A percentile compares a stretch with the other conserved stretches of the same genome.
Conservation (phyloP, 108 stramenopile species). For the Conticribra guillardii region DNA sequence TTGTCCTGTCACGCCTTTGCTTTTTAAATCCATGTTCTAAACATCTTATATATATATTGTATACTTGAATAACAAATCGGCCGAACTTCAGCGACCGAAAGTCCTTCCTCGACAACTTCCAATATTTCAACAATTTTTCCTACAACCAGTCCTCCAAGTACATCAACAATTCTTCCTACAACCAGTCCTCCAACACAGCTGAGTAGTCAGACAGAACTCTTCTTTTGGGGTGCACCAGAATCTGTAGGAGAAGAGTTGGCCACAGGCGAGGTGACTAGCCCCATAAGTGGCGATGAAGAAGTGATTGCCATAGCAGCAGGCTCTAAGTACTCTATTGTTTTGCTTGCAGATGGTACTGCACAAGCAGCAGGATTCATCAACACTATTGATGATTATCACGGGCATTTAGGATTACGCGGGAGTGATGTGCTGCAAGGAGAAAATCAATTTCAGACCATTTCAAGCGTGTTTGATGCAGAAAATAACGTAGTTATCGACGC, state of each 20-base stretch:
- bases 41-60: too few relatives aligned
- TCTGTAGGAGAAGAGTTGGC: conserved; percentile 22
- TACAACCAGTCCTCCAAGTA: conserved; percentile 2
- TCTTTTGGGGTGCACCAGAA: conserved; percentile 44
- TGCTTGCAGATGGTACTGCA: conserved; percentile 40
- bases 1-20: too few relatives aligned
- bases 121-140: too few relatives aligned
- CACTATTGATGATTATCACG: conserved; percentile 44
- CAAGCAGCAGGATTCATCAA: conserved; percentile 46
- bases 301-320: conserved; percentile 39
- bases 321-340: conserved; percentile 40
- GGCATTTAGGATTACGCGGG: conserved; percentile 36
- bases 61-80: too few relatives aligned
- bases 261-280: conserved; percentile 15
- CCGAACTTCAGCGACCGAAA: too few relatives aligned
- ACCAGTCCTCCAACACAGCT: not conserved
- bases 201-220: not conserved
- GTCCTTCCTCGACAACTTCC: too few relatives aligned
- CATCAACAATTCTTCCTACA: conserved; percentile 9
- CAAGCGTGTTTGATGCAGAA: conserved; percentile 29
- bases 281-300: conserved; percentile 9
- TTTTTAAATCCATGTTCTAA: too few relatives aligned
- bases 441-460: conserved; percentile 35
- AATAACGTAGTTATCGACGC: conserved; percentile 21
- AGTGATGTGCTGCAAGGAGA: conserved; percentile 21